Evolutionary conservation across 2,329 filamentous ascomycete genomes (phyloP), one percentile per base, ranked within the genome.

Genomic region (Sporothrix schenckii): DNA sequence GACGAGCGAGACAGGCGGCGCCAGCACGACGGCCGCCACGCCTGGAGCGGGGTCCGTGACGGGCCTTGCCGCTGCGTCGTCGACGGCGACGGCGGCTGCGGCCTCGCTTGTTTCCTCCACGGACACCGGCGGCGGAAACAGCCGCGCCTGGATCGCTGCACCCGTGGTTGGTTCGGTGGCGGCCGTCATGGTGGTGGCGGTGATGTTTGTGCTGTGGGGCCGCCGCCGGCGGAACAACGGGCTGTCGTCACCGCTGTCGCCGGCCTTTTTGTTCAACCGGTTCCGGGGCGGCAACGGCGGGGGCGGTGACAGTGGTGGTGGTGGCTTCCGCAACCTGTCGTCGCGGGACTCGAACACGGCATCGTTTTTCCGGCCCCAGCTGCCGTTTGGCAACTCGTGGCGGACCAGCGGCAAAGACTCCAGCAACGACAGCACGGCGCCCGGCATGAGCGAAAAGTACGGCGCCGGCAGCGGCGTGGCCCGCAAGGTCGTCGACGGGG

Each of bases 111-210:
- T 60, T 13, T 60, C 56, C 7, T 21, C 56, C 3, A 60, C 56
- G 7, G 56, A 60, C 30, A 27, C 39, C 34, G 56, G 30, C 56
- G 30, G 30, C 7, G 30, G 30, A 30, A 60, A 41, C 56, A 66
- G 50, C 69, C 50, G 72, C 34, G 79, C 78, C 3, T 80, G 78
- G 78, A 77, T 80, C 52, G 78, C 78, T 0, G 79, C 77, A 0
- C 78, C 79, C 5, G 76, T 79, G 1, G 77, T 80, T 2, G 78
- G 79, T 47, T 74, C 76, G 27, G 73, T 79, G 4, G 78, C 76
- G 0, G 78, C 78, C 11, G 72, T 79, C 56, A 75, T 76, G 10
- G 74, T 79, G 4, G 75, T 80, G 24, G 76, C 76, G 0, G 74
- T 78, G 27, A 74, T 77, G 21, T 76, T 79, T 70, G 73, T 77